A percentile compares a stretch with the other conserved stretches of the same genome.
These are phyloP conservation scores for Boehmeria nivea DNA, from an alignment of 306 rosid genomes.

Conservation along the genomic window DNA sequence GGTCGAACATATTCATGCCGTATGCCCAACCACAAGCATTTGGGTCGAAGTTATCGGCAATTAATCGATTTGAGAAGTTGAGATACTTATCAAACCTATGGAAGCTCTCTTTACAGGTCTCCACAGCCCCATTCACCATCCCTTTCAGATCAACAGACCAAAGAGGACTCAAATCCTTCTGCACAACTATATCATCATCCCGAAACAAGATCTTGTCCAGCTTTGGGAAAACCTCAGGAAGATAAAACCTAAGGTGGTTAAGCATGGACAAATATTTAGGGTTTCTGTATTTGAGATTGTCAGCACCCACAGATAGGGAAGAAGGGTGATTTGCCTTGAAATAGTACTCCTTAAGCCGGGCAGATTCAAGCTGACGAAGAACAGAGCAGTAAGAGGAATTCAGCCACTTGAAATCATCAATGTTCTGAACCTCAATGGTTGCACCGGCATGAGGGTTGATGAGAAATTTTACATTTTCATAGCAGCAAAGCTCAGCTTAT, in stretches of 20 bases:
- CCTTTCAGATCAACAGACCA: slow-evolving; percentile 89
- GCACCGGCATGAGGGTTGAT: slow-evolving; percentile 72
- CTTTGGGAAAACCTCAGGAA: slow-evolving; percentile 92
- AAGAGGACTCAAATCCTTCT: slow-evolving; percentile 82
- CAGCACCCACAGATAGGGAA: slow-evolving; percentile 73
- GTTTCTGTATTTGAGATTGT: slow-evolving; percentile 84
- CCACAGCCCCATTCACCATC: slow-evolving; percentile 98
- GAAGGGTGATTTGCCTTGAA: slow-evolving; percentile 91
- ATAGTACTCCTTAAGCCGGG: slow-evolving; percentile 86
- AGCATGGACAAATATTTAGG: slow-evolving; percentile 94
- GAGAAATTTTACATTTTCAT: slow-evolving; percentile 95
- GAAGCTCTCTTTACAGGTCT: slow-evolving; percentile 98
- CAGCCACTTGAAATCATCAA: slow-evolving; percentile 94
- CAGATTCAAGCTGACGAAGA: slow-evolving; percentile 89
- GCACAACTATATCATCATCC: slow-evolving; percentile 97
- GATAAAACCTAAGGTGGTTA: slow-evolving; percentile 91
- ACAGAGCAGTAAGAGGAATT: slow-evolving; percentile 97
- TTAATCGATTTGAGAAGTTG: slow-evolving; percentile 79
- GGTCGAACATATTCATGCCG: slow-evolving; percentile 93
- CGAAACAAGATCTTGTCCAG: slow-evolving; percentile 82
- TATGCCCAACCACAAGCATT: slow-evolving; percentile 99
- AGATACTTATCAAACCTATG: slow-evolving; percentile 97
- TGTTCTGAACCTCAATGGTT: slow-evolving; percentile 70
- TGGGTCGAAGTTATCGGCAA: slow-evolving; percentile 76
- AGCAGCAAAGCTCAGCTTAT: slow-evolving; percentile 79